These are phyloP conservation scores for Malassezia equina DNA, from an alignment of 1,284 basidiomycete species.

Conservation along the genomic window DNA sequence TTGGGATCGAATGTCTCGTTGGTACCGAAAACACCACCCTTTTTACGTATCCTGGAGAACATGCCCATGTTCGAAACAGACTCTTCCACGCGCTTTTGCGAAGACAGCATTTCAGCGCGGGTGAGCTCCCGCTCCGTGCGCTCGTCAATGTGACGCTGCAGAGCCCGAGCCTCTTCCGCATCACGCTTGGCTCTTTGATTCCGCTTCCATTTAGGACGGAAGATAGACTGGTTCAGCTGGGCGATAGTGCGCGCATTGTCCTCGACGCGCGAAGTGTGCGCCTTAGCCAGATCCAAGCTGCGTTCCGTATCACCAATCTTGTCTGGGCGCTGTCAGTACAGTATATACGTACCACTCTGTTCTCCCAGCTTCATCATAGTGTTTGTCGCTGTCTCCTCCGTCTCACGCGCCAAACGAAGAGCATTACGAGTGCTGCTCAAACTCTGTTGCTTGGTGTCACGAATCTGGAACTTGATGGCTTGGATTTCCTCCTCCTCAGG, in stretches of 20 bases:
- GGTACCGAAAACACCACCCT: constrained; percentile 3
- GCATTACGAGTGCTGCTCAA: constrained; percentile 85
- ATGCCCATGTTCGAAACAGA: constrained; percentile 52
- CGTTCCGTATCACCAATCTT: constrained; percentile 84
- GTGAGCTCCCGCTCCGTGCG: constrained; percentile 58
- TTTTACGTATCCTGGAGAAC: constrained; percentile 23
- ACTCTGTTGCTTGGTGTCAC: constrained; percentile 83
- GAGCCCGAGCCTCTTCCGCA: constrained; percentile 77
- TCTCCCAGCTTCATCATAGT: constrained; percentile 80
- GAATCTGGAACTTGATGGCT: constrained; percentile 86
- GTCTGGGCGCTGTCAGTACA: constrained; percentile 12
- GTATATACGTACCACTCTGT: constrained; percentile 67
- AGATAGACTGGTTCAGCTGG: constrained; percentile 86
- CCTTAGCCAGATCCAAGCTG: constrained; percentile 85
- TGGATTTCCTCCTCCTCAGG: constrained; percentile 93
- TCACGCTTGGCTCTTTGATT: constrained; percentile 67
- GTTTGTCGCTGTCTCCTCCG: constrained; percentile 84
- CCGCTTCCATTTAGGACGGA: constrained; percentile 54
- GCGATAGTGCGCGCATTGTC: constrained; percentile 91
- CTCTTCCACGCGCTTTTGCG: constrained; percentile 71
- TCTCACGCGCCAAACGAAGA: constrained; percentile 78
- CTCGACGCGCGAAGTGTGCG: constrained; percentile 74
- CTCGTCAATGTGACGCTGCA: constrained; percentile 80
- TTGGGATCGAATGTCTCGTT: constrained; percentile 52
- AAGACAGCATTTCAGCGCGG: constrained; percentile 61